Conservation (phyloP, 352 stramenopile genomes). For the Phytophthora sp. region DNA sequence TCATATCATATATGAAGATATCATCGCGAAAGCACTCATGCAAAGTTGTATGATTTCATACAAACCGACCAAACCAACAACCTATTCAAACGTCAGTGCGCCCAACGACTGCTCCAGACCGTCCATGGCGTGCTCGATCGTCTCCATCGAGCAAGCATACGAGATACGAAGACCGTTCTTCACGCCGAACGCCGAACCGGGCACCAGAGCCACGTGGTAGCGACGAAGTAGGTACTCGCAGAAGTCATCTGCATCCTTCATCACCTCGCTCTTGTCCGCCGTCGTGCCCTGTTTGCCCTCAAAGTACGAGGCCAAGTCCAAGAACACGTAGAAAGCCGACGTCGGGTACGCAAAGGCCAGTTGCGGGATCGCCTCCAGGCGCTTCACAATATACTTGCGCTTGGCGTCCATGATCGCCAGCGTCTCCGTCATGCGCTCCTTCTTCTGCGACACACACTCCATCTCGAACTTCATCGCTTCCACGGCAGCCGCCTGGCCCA, state of each 20-base stretch:
- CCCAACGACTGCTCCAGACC: constrained; percentile 63
- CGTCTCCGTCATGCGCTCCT: constrained; percentile 57
- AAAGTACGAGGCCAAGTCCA: constrained; percentile 89
- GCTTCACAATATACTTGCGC: constrained; percentile 91
- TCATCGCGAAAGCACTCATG: no score
- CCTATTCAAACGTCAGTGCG: constrained; percentile 41
- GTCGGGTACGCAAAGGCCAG: constrained; percentile 87
- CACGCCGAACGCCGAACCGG: constrained; percentile 94
- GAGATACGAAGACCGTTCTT: constrained; percentile 94
- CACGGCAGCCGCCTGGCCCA: constrained; percentile 91
- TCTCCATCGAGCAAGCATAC: constrained; percentile 95
- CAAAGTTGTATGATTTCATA: no score
- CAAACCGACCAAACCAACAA: no score
- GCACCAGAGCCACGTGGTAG: constrained; percentile 94
- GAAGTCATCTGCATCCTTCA: constrained; percentile 69
- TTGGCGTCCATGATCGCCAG: constrained; percentile 75
- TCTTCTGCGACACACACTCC: constrained; percentile 54
- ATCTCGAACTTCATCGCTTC: constrained; percentile 89
- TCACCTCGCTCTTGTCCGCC: constrained; percentile 45
- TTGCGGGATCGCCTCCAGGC: constrained; percentile 82
- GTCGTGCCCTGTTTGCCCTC: constrained; percentile 54
- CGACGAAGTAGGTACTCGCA: constrained; percentile 94
- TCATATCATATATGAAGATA: no score
- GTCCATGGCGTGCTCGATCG: constrained; percentile 67
- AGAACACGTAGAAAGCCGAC: constrained; percentile 96